phyloP scores from a whole-genome alignment of 495 filamentous ascomycete genomes.

The Penicillium fimorum region DNA sequence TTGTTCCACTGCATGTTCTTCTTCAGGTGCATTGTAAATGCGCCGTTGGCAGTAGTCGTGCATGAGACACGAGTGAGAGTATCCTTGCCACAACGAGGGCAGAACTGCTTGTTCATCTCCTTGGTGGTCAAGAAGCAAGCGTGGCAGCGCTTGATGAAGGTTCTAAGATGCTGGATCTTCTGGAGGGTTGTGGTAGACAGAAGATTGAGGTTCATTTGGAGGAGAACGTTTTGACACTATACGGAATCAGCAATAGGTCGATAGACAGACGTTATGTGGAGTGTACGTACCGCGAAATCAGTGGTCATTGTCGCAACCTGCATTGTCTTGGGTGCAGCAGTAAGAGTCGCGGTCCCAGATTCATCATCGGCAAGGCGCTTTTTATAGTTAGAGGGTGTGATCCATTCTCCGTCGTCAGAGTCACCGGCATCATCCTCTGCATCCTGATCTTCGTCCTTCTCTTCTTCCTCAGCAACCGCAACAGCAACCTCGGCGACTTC shows the following conservation, averaged over 20 bases:
- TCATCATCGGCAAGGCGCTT: conserved; percentile 72
- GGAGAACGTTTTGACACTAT: conserved; percentile 78
- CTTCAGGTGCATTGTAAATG: conserved; percentile 86
- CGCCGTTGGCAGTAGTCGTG: conserved; percentile 73
- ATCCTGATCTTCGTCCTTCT: conserved; percentile 34
- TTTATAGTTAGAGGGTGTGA: conserved; percentile 89
- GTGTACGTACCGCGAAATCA: conserved; percentile 76
- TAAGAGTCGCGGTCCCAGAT: conserved; percentile 44
- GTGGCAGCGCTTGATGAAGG: conserved; percentile 89
- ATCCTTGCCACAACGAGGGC: conserved; percentile 81
- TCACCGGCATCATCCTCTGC: conserved; percentile 49
- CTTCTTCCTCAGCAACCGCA: conserved; percentile 19
- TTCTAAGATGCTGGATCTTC: conserved; percentile 75
- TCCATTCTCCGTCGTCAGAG: conserved; percentile 81
- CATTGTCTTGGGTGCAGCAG: conserved; percentile 59
- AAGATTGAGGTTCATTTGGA: conserved; percentile 93
- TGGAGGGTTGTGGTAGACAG: conserved; percentile 69
- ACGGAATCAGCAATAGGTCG: conserved; percentile 11
- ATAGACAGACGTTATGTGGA: background rate
- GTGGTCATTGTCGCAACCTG: conserved; percentile 85
- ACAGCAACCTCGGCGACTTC: conserved; percentile 6
- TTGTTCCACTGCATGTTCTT: conserved; percentile 96
- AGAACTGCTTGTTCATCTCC: conserved; percentile 90
- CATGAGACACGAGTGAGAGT: conserved; percentile 85
- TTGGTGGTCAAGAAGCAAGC: conserved; percentile 86